Conservation (phyloP, 163 green algal species). For the Scenedesmus sp. region DNA sequence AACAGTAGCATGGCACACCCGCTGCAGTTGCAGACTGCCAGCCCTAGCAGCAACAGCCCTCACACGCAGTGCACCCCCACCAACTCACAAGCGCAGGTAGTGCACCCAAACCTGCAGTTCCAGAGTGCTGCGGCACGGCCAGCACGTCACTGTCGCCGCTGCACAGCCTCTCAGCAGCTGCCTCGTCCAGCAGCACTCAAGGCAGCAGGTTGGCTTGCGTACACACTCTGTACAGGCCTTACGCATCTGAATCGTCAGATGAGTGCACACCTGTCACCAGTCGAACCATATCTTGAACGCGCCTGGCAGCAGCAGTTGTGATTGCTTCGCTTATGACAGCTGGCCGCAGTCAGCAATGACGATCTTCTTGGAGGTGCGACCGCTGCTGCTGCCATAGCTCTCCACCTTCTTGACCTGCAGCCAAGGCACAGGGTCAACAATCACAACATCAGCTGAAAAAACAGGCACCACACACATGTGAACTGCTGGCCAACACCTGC, state of each 20-base stretch:
- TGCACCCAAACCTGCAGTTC: not conserved
- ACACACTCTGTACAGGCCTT: not conserved
- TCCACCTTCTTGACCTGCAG: slow-evolving; percentile 86
- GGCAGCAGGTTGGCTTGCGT: not conserved
- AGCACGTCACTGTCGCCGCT: not conserved
- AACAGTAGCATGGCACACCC: not conserved
- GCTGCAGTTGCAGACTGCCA: not conserved
- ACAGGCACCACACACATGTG: not conserved
- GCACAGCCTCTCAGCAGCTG: not conserved
- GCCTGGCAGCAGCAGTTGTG: slow-evolving; percentile 11
- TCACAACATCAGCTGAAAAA: not conserved
- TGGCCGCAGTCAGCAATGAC: slow-evolving; percentile 93
- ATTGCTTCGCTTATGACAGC: slow-evolving; percentile 65
- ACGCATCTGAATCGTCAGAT: not conserved
- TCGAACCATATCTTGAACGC: not conserved
- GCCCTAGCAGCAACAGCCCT: not conserved
- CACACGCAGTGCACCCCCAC: not conserved
- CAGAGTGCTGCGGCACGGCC: not conserved
- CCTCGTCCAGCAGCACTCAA: not conserved
- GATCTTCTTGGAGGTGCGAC: slow-evolving; percentile 83
- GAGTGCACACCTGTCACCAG: not conserved
- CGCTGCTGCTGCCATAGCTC: slow-evolving; percentile 72
- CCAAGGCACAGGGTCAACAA: not conserved
- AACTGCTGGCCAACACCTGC: too few relatives aligned
- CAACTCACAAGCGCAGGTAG: not conserved